Base-by-base conservation (phyloP, 495 filamentous ascomycete genomes). In the Neurospora sp. region DNA sequence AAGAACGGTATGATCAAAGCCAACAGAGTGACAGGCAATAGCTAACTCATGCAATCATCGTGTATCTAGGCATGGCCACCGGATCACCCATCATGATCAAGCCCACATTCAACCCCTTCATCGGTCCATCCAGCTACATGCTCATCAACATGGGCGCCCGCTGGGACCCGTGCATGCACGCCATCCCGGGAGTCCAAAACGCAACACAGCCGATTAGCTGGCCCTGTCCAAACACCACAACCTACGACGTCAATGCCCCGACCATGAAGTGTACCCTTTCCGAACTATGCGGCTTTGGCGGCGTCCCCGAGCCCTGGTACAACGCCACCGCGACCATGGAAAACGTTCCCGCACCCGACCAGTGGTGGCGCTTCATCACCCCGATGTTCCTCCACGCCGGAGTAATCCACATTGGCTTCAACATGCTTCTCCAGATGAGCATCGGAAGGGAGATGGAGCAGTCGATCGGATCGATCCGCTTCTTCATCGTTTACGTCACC, bases 61-160 rank as follows among this genome's bases (percentile, higher is more conserved):
- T 27, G 27, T 3, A 37, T 27, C 38, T 65, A 79, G 88, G 81
- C 10, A 79, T 85, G 47, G 82, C 91, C 1, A 94, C 92, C 5
- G 88, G 88, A 70, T 89, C 89, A 2, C 93, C 94, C 12, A 98
- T 99, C 77, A 88, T 91, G 81, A 97, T 89, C 37, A 85, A 95
- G 38, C 96, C 96, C 5, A 83, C 84, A 12, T 94, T 98, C 84
- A 99, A 99, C 80, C 92, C 92, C 61, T 97, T 99, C 93, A 96
- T 99, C 78, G 96, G 96, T 0, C 96, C 96, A 3, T 96, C 94
- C 3, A 86, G 91, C 4, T 93, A 92, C 75, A 87, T 98, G 39
- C 89, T 96, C 74, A 97, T 99, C 81, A 96, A 96, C 78, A 97
- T 98, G 94, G 96, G 96, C 72, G 93, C 95, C 41, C 89, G 95